Base-by-base conservation (phyloP, 371 early-diverging fungal species). In the Cokeromyces recurvatus region DNA sequence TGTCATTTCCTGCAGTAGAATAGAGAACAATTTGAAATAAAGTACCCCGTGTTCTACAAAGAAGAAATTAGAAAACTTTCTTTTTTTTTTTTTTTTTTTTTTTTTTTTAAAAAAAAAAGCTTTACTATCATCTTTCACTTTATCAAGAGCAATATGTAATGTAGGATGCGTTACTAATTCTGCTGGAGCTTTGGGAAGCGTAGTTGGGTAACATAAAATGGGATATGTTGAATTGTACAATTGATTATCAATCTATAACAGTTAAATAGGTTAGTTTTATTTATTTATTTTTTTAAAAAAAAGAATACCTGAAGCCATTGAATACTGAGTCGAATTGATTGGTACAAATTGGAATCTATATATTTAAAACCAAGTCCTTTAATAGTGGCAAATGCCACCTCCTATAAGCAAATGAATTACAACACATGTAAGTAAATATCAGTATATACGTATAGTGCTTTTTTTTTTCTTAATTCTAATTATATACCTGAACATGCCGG, bases 1-100 rank as follows among this genome's bases (percentile, higher is more conserved):
- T 1, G 92, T 87, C 53, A 94, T 68, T 63, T 94, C 95, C 59
- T 94, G 95, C 15, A 90, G 55, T 3, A 94, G 61, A 6, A 90
- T 59, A 0, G 86, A 84, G 32, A 89, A 90, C 51, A 83, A 78
- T 50, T 91, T 83, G 60, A 86, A 87, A 63, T 88, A 92, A 23
- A 83, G 73, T 14, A 92, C 87, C 20, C 92, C 91, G 41, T 87
- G 86, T 53, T 80, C 73, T 73, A 55, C 10, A 44, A 3, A 4
- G 11, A 5, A 17, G 23, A n/a, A 29, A 31, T 3, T 1, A 10
- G 23, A 0, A 24, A n/a, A n/a, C n/a, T n/a, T n/a, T n/a, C n/a
- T n/a, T n/a, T n/a, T n/a, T n/a, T n/a, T n/a, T n/a, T n/a, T n/a
- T n/a, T n/a, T n/a, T n/a, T n/a, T n/a, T n/a, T n/a, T n/a, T n/a